Base-by-base conservation (phyloP, 1,139 yeast genomes). In the Yamadazyma conglobata region DNA sequence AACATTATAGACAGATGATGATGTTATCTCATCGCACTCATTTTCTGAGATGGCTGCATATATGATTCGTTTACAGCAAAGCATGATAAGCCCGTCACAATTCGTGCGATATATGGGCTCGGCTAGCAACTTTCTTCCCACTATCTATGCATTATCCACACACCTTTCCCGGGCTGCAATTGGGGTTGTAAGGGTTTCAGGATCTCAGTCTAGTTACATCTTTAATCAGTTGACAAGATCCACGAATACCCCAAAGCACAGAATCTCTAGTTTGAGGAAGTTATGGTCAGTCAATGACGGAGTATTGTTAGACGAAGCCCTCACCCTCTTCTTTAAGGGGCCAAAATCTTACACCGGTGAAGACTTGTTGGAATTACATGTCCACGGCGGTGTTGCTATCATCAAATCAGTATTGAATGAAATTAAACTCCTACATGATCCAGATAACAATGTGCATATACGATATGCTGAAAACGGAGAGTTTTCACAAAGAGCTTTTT, bases 341-440 rank as follows among this genome's bases (percentile, higher is more conserved):
- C 97, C 97, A 0, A 63, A 66, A n/a, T 81, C 96, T 0, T 93
- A 82, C 47, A 91, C 97, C 0, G 98, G 98, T 1, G 97, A 91
- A 55, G 96, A 91, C 46, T 47, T 83, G 19, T 60, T 89, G 10
- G 99, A 91, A 47, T 54, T 91, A 12, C 97, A 91, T 50, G 56
- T 86, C 2, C 99, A 91, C 54, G 99, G 99, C 3, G 96, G 98
- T 6, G 77, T 73, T 9, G 96, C 97, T 0, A 87, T 91, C 1
- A 73, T 86, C 1, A 67, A 70, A 32, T 71, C 88, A 0, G 84
- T 89, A 0, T 47, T 89, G 25, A 61, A 62, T 10, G 77, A 94
- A 0, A 78, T 91, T n/a, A 64, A 60, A 32, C 37, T 44, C 1
- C 47, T 79, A 8, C 84, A 80, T 44, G 46, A 54, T 24, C 72